phyloP scores from a whole-genome alignment of 2,329 filamentous ascomycete genomes.

The Aphanocladium album region DNA sequence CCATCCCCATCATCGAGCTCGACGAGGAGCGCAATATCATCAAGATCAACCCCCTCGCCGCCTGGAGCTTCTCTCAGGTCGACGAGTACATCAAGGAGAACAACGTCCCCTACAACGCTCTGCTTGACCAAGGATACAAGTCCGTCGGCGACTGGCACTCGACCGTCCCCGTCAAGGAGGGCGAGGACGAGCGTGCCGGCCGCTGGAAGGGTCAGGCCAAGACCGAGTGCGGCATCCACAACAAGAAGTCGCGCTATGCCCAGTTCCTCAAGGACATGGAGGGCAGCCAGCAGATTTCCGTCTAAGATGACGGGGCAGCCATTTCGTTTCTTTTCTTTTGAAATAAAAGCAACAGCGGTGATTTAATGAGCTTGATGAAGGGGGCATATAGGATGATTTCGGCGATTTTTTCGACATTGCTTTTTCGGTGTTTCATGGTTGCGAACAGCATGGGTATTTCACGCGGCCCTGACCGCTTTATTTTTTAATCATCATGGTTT shows the following conservation, averaged over 20 bases:
- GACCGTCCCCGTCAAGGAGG: slow-evolving; percentile 80
- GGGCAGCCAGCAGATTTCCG: slow-evolving; percentile 49
- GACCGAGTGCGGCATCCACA: slow-evolving; percentile 98
- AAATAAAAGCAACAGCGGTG: neutral
- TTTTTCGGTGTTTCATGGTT: slow-evolving; percentile 4
- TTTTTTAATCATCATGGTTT: slow-evolving; percentile 9
- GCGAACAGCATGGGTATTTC: slow-evolving; percentile 1
- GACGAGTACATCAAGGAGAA: slow-evolving; percentile 80
- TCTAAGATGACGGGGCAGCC: neutral
- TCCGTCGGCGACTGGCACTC: slow-evolving; percentile 98
- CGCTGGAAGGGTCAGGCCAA: slow-evolving; percentile 95
- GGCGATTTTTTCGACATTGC: neutral
- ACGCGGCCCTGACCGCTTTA: neutral
- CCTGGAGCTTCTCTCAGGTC: slow-evolving; percentile 90
- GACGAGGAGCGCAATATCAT: slow-evolving; percentile 82
- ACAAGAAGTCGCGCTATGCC: slow-evolving; percentile 90
- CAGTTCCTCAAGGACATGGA: slow-evolving; percentile 75
- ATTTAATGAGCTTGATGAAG: slow-evolving; percentile 11
- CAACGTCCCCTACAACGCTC: slow-evolving; percentile 86
- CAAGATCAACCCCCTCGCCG: slow-evolving; percentile 96
- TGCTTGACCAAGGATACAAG: slow-evolving; percentile 95
- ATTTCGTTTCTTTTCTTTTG: neutral
- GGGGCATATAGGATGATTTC: neutral
- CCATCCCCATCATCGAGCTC: slow-evolving; percentile 85
- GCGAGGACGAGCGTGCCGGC: slow-evolving; percentile 92